Evolutionary conservation across 169 alveolate species (phyloP).

Genomic region (Cryptosporidium parvum): DNA sequence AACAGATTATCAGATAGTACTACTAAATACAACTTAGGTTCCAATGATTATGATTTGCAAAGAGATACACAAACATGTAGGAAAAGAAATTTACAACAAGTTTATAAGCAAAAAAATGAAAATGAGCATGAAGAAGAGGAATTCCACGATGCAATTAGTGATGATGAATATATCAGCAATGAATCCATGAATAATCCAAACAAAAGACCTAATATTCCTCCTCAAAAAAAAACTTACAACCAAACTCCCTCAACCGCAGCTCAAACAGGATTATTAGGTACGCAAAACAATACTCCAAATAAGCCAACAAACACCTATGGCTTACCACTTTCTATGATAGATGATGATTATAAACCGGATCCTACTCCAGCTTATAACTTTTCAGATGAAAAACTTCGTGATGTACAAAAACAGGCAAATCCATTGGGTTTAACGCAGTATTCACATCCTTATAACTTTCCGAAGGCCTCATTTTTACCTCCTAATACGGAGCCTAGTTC

Average conservation of each 20-base stretch:
- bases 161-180: conserved; percentile 17
- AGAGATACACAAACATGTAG: conserved; percentile 16
- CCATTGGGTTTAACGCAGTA: conserved; percentile 20
- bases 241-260: conserved; percentile 37
- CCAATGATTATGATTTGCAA: not conserved
- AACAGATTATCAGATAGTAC: conserved; percentile 2
- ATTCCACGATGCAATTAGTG: conserved; percentile 69
- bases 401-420: conserved; percentile 5
- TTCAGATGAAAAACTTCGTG: conserved; percentile 10
- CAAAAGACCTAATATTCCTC: conserved; percentile 36
- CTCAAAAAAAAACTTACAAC: conserved; percentile 7
- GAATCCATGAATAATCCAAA: not conserved
- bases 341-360: conserved; percentile 27
- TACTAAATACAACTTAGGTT: not conserved
- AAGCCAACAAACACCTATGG: conserved; percentile 45
- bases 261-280: conserved; percentile 34
- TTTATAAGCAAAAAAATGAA: conserved; percentile 9
- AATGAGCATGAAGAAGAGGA: conserved; percentile 50
- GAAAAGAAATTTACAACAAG: conserved; percentile 43
- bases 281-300: conserved; percentile 34
- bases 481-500: conserved; percentile 2
- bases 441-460: conserved; percentile 66
- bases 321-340: conserved; percentile 50
- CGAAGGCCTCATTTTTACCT: conserved; percentile 6
- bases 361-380: conserved; percentile 5